These are phyloP conservation scores for Rhodomyrtus psidioides DNA, from an alignment of 441 rosid species.

Conservation along the genomic window DNA sequence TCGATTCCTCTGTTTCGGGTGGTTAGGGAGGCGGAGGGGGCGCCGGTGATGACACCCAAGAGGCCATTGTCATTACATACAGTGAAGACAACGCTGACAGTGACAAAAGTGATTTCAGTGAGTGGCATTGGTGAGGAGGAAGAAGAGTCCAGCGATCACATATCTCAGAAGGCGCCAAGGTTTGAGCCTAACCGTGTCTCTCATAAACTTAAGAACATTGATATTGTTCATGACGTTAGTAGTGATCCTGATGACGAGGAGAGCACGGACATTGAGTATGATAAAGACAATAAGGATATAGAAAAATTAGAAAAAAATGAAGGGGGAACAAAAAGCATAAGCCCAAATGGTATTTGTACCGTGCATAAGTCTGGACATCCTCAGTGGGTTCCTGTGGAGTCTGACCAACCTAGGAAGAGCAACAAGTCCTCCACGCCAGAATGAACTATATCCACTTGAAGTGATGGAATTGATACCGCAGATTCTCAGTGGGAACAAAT, in stretches of 20 bases:
- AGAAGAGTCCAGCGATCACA: neutral
- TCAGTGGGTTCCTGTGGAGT: conserved; percentile 89
- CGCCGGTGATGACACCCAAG: neutral
- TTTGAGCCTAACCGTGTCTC: neutral
- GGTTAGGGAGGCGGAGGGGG: neutral
- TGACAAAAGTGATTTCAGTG: neutral
- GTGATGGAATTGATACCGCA: conserved; percentile 33
- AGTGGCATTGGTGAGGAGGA: neutral
- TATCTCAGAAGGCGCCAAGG: neutral
- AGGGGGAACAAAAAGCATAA: too few relatives aligned
- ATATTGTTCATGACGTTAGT: neutral
- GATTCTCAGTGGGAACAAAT: conserved; percentile 90
- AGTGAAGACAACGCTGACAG: neutral
- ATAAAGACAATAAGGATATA: too few relatives aligned
- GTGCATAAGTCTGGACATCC: conserved; percentile 85
- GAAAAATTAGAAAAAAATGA: too few relatives aligned
- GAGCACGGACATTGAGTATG: neutral
- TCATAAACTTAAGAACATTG: neutral
- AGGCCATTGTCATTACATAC: neutral
- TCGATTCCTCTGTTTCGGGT: neutral
- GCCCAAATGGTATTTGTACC: conserved; percentile 86
- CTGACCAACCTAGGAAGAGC: conserved; percentile 71
- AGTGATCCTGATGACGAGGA: neutral
- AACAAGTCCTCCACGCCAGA: neutral
- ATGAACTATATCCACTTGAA: neutral